Conservation (phyloP, 1,139 yeast species). For the Yamadazyma atlantica region DNA sequence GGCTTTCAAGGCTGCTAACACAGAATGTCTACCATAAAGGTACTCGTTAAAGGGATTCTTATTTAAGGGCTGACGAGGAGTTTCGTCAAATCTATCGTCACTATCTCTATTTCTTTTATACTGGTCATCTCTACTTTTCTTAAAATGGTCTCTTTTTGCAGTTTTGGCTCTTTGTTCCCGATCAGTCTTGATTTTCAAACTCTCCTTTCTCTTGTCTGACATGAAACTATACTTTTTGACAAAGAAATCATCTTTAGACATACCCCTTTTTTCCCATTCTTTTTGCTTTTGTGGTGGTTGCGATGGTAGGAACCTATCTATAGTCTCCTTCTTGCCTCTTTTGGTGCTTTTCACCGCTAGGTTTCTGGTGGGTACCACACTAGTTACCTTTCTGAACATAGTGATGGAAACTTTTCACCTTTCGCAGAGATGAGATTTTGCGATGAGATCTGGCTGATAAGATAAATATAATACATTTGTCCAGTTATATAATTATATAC, state of each 20-base stretch:
- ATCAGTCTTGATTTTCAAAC: slow-evolving; percentile 35
- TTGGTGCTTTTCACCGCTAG: not conserved
- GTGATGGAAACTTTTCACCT: not conserved
- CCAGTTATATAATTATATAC: not conserved
- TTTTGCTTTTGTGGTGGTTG: slow-evolving; percentile 17
- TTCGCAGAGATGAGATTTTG: not conserved
- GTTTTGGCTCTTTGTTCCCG: slow-evolving; percentile 31
- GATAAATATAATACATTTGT: not conserved
- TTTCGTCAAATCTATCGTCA: no score
- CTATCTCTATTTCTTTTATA: slow-evolving; percentile 9
- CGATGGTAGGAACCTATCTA: slow-evolving; percentile 14
- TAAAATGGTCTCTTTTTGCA: no score
- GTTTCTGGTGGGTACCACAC: not conserved
- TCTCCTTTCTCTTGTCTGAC: slow-evolving; percentile 27
- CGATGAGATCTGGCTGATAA: not conserved
- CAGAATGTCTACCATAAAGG: slow-evolving; percentile 76
- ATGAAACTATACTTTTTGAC: slow-evolving; percentile 34
- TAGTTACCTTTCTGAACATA: not conserved
- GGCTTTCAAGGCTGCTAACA: slow-evolving; percentile 64
- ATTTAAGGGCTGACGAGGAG: slow-evolving; percentile 5
- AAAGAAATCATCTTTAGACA: slow-evolving; percentile 44
- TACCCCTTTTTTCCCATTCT: slow-evolving; percentile 39
- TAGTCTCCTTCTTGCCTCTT: slow-evolving; percentile 5
- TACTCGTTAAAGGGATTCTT: slow-evolving; percentile 60
- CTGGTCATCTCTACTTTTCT: slow-evolving; percentile 7